A percentile compares a stretch with the other conserved stretches of the same genome.
Conservation (phyloP, 768 basidiomycete species). For the Trametes punicea region DNA sequence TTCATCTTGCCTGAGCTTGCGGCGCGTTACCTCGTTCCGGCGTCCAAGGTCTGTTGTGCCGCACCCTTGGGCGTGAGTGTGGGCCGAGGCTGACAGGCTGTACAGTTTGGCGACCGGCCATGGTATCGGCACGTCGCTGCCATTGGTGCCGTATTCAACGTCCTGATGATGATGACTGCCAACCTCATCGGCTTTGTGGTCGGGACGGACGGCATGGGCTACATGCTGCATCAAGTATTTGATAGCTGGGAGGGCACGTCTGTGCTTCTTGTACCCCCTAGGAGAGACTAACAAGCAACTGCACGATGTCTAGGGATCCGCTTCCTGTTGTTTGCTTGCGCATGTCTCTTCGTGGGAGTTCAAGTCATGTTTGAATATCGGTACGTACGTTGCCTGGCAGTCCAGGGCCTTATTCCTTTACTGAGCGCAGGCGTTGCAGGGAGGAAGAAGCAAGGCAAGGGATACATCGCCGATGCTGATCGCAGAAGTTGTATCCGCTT, state of each 20-base stretch:
- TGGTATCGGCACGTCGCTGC: slow-evolving; percentile 92
- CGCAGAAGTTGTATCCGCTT: neutral
- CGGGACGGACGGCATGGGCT: slow-evolving; percentile 73
- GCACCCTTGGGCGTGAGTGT: neutral
- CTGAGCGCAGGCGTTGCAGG: no score
- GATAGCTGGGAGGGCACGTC: slow-evolving; percentile 63
- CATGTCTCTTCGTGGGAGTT: slow-evolving; percentile 71
- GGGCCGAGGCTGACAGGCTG: neutral
- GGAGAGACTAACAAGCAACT: no score
- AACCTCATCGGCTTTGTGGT: slow-evolving; percentile 96
- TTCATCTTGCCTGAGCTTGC: slow-evolving; percentile 87
- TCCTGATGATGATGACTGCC: slow-evolving; percentile 85
- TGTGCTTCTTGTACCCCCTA: no score
- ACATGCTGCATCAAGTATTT: slow-evolving; percentile 60
- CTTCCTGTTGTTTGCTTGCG: slow-evolving; percentile 60
- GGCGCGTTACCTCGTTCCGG: slow-evolving; percentile 57
- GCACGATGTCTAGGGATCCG: no score
- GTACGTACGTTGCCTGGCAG: slow-evolving; percentile 35
- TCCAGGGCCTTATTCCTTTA: no score
- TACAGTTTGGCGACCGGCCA: slow-evolving; percentile 56
- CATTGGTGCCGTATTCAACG: slow-evolving; percentile 76
- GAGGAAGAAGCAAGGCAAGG: slow-evolving; percentile 33
- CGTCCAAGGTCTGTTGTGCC: slow-evolving; percentile 47
- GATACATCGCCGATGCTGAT: slow-evolving; percentile 27
- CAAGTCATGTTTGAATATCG: slow-evolving; percentile 98